Evolutionary conservation across 2,329 filamentous ascomycete species (phyloP).

Genomic region (Cladosporium sp.): DNA sequence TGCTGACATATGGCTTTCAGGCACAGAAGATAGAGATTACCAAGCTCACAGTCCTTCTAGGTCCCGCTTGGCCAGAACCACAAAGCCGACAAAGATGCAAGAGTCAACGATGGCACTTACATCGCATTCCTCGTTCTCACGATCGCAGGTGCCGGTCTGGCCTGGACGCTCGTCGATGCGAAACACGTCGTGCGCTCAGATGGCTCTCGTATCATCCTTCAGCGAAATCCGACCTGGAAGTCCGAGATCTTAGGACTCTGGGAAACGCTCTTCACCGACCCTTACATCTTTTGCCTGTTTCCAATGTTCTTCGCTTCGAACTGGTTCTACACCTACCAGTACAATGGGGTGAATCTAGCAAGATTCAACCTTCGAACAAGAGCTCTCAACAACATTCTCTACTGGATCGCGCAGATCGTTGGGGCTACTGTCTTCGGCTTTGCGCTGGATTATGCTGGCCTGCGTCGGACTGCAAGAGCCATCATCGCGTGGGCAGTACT

Average conservation of each 20-base stretch:
- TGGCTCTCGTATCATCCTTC: slow-evolving; percentile 73
- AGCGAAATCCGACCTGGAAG: slow-evolving; percentile 85
- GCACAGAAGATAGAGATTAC: not conserved
- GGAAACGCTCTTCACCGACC: slow-evolving; percentile 65
- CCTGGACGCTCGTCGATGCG: slow-evolving; percentile 66
- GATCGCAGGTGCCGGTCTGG: slow-evolving; percentile 63
- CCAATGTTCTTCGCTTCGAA: slow-evolving; percentile 79
- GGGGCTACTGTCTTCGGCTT: slow-evolving; percentile 70
- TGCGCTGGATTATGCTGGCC: slow-evolving; percentile 54
- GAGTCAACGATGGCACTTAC: slow-evolving; percentile 72
- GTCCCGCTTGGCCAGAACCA: slow-evolving; percentile 69
- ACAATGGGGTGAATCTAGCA: slow-evolving; percentile 66
- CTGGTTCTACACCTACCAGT: slow-evolving; percentile 76
- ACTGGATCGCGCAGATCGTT: slow-evolving; percentile 73
- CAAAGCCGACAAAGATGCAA: slow-evolving; percentile 46
- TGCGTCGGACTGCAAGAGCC: slow-evolving; percentile 64
- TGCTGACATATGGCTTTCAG: not conserved
- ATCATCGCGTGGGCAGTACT: slow-evolving; percentile 59
- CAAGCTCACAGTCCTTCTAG: slow-evolving; percentile 35
- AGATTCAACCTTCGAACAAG: slow-evolving; percentile 70
- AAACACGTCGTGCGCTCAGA: slow-evolving; percentile 69
- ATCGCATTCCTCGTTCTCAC: slow-evolving; percentile 84
- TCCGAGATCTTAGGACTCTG: slow-evolving; percentile 72
- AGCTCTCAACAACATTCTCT: slow-evolving; percentile 65
- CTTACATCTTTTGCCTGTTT: slow-evolving; percentile 70